These are phyloP conservation scores for Adenanthera pavonina DNA, from an alignment of 306 rosid genomes.

Conservation along the genomic window DNA sequence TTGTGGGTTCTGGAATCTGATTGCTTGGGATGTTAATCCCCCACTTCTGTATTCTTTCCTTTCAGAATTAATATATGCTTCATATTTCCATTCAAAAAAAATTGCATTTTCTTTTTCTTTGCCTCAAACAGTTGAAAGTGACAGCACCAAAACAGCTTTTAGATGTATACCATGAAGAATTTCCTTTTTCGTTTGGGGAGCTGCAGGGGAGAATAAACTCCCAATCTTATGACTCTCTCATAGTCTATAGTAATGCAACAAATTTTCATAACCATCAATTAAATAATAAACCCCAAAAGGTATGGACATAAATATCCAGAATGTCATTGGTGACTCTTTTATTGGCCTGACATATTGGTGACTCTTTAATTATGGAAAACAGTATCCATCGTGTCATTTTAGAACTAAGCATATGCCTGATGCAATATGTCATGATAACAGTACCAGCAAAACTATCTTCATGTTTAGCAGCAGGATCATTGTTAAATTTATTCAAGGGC, in stretches of 20 bases:
- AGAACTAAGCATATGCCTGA: neutral
- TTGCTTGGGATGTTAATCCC: no score
- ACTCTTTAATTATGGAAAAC: no score
- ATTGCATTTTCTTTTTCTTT: constrained; percentile 1
- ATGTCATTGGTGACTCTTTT: no score
- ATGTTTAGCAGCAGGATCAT: constrained; percentile 18
- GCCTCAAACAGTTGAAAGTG: constrained; percentile 15
- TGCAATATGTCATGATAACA: constrained; percentile 18
- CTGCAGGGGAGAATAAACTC: neutral
- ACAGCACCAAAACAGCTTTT: constrained; percentile 18
- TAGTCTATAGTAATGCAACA: constrained; percentile 11
- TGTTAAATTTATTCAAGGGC: constrained; percentile 5
- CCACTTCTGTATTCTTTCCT: no score
- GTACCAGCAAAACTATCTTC: constrained; percentile 4
- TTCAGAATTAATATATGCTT: no score
- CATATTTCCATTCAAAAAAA: no score
- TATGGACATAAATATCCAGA: constrained; percentile 25
- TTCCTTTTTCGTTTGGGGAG: neutral
- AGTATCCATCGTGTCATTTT: neutral
- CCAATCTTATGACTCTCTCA: neutral
- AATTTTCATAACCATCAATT: constrained; percentile 25
- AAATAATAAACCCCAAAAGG: neutral
- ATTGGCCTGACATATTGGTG: neutral
- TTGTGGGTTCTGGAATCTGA: no score
- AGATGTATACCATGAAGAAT: neutral